Percentiles rank a stretch among this genome's conserved stretches.
Conservation (phyloP, 2,329 filamentous ascomycete species). For the Arthrobotrys conoides region DNA sequence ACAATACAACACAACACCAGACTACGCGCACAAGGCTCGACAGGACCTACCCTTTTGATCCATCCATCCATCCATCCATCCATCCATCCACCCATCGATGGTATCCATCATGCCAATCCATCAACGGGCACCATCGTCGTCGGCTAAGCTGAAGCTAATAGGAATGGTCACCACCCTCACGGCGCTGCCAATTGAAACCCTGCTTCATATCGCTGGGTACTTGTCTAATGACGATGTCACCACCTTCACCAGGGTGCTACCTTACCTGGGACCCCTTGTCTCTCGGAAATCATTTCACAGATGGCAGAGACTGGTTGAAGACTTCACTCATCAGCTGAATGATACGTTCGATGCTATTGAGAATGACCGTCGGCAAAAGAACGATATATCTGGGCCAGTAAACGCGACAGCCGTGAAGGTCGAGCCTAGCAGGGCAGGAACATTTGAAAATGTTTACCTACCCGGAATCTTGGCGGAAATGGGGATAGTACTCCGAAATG, state of each 20-base stretch:
- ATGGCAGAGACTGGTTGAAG: slow-evolving; percentile 40
- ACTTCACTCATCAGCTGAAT: slow-evolving; percentile 21
- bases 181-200: slow-evolving; percentile 35
- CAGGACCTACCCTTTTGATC: too few species aligned
- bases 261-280: slow-evolving; percentile 15
- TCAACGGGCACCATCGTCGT: background rate
- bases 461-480: slow-evolving; percentile 34
- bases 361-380: slow-evolving; percentile 4
- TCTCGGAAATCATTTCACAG: slow-evolving; percentile 29
- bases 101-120: background rate
- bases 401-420: background rate
- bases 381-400: background rate
- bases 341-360: slow-evolving; percentile 45
- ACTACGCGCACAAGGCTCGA: too few species aligned
- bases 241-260: slow-evolving; percentile 17
- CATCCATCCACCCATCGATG: too few species aligned
- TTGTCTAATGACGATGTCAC: slow-evolving; percentile 44
- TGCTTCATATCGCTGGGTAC: slow-evolving; percentile 48
- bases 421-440: background rate
- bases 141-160: background rate
- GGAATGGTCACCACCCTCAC: slow-evolving; percentile 8
- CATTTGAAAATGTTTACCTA: slow-evolving; percentile 24
- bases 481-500: slow-evolving; percentile 2
- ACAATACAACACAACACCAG: too few species aligned
- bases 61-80: too few species aligned